phyloP scores from a whole-genome alignment of 176 grass and related monocot species.

The Tillandsia leiboldiana region DNA sequence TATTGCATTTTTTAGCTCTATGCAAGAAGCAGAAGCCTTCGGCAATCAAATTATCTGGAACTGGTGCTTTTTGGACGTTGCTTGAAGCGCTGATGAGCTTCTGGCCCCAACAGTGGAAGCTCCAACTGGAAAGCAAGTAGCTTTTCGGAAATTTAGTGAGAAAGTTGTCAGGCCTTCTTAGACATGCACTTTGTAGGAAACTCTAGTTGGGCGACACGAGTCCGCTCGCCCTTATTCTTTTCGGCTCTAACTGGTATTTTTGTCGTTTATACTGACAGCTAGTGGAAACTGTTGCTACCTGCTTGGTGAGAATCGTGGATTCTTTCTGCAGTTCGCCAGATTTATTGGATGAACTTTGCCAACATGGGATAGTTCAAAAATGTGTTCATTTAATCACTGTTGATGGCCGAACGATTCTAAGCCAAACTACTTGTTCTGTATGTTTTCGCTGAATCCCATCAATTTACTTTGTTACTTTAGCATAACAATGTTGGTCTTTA shows the following conservation, averaged over 20 bases:
- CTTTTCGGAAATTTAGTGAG: no score
- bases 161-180: no score
- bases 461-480: background rate
- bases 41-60: no score
- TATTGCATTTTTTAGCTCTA: slow-evolving; percentile 5
- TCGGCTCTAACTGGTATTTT: no score
- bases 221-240: no score
- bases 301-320: slow-evolving; percentile 63
- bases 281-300: slow-evolving; percentile 65
- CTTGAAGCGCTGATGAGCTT: no score
- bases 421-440: slow-evolving; percentile 54
- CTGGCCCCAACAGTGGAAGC: no score
- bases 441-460: slow-evolving; percentile 17
- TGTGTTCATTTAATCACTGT: slow-evolving; percentile 55
- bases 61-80: no score
- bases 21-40: no score
- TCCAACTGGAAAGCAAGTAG: no score
- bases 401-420: slow-evolving; percentile 41
- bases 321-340: slow-evolving; percentile 49
- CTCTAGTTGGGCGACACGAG: no score
- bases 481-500: slow-evolving; percentile 12
- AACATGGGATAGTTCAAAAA: slow-evolving; percentile 51
- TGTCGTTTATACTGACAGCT: slow-evolving; percentile 41
- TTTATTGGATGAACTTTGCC: slow-evolving; percentile 71
- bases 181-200: no score